Base-by-base conservation (phyloP, 768 basidiomycete genomes). In the Lepiota brunneoincarnata region DNA sequence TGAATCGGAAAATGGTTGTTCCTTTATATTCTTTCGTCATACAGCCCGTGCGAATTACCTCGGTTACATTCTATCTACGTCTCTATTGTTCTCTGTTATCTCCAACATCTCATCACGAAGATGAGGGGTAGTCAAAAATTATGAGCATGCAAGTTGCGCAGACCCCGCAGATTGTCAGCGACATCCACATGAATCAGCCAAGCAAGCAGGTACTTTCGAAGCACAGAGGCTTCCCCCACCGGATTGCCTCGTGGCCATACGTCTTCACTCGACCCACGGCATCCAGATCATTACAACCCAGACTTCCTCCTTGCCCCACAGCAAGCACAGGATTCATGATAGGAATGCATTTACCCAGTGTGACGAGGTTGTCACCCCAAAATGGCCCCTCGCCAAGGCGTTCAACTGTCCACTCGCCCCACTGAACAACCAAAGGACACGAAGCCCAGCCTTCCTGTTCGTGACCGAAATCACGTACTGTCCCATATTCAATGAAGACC, bases 1-100 rank as follows among this genome's bases (percentile, higher is more conserved):
- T 39, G 26, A 39, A 24, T 18, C 53, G 53, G 53, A 54, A 54
- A 48, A 54, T 47, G 53, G 53, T 54, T 54, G 53, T 54, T 54
- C 53, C 53, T 31, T 23, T 36, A 38, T 26, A 45, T 18, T 38
- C 12, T 28, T 39, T 20, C 24, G 37, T 28, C 17, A 36, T 52
- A 45, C 52, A 26, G n/a, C 38, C 37, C 53, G 53, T 54, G 53
- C 26, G 53, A 54, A 54, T 31, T 52, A 40, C 18, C 35, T 24
- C 37, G 31, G 31, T 31, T 31, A 31, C 31, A 31, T 31, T 31
- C 31, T 31, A 31, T 31, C 31, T 31, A 31, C 31, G 31, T 31
- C 6, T 31, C 31, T 31, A 31, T 31, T 31, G 31, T 31, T 31
- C 31, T 31, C 31, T 7, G n/a, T 31, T 10, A 6, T 1, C 31